phyloP scores from a whole-genome alignment of 148 eudicot species.

The Selenicereus undatus region DNA sequence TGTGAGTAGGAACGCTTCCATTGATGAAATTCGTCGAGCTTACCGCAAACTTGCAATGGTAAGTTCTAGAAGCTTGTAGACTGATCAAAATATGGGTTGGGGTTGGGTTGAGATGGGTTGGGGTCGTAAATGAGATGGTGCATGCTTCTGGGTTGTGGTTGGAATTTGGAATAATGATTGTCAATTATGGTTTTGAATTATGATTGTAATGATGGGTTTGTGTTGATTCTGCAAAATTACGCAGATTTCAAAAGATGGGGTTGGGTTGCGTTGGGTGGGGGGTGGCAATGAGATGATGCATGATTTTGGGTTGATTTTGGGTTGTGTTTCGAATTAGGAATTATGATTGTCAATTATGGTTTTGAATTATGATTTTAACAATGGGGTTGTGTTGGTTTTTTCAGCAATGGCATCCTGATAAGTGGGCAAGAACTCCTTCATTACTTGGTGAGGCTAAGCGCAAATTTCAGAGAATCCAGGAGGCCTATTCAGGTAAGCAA shows the following conservation, averaged over 20 bases:
- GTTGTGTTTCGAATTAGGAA: too few species aligned
- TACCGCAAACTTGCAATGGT: slow-evolving; percentile 84
- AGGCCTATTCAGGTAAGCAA: slow-evolving; percentile 72
- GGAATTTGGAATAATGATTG: not conserved
- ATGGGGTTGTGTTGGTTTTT: not conserved
- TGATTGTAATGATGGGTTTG: not conserved
- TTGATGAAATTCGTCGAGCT: slow-evolving; percentile 63
- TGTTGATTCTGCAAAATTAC: not conserved
- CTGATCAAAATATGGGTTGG: too few species aligned
- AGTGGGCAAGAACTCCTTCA: slow-evolving; percentile 52
- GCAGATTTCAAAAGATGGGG: not conserved
- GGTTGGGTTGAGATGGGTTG: too few species aligned
- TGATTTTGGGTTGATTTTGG: not conserved
- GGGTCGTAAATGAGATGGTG: too few species aligned
- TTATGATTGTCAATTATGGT: too few species aligned
- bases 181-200: too few species aligned
- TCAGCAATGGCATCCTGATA: slow-evolving; percentile 97
- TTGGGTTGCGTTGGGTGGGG: not conserved
- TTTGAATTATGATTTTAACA: not conserved
- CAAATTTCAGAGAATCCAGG: slow-evolving; percentile 83
- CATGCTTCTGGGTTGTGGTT: not conserved
- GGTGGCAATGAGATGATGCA: not conserved
- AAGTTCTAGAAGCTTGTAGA: not conserved
- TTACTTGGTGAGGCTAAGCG: slow-evolving; percentile 60
- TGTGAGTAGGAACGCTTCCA: slow-evolving; percentile 35